Evolutionary conservation across 768 basidiomycete genomes (phyloP).

Genomic region (Suillus brevipes): DNA sequence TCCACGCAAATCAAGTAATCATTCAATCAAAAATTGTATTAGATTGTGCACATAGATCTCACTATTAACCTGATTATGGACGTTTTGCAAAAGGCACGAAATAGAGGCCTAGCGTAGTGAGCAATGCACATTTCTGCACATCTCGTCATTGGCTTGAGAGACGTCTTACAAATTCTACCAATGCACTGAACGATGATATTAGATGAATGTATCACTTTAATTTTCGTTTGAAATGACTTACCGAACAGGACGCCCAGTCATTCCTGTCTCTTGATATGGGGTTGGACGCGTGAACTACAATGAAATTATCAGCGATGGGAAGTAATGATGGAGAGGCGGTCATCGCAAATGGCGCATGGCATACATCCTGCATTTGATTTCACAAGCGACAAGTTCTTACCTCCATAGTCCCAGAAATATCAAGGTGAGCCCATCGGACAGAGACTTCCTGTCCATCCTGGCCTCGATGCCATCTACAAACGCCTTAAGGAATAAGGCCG

Average conservation of each 20-base stretch:
- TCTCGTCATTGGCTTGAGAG: constrained; percentile 14
- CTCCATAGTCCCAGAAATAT: constrained; percentile 82
- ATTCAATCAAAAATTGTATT: neutral
- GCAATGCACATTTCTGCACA: no score
- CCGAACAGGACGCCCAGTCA: constrained; percentile 82
- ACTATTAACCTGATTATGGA: neutral
- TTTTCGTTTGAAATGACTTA: constrained; percentile 33
- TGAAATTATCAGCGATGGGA: constrained; percentile 3
- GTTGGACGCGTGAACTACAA: constrained; percentile 49
- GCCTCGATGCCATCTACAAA: constrained; percentile 77
- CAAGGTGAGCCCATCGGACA: constrained; percentile 84
- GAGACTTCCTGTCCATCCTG: constrained; percentile 50
- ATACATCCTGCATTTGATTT: constrained; percentile 31
- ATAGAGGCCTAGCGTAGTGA: neutral
- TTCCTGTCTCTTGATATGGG: constrained; percentile 69
- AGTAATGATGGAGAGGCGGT: neutral
- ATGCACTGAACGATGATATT: constrained; percentile 24
- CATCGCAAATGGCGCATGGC: constrained; percentile 15
- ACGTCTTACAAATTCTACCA: constrained; percentile 35
- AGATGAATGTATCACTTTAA: neutral
- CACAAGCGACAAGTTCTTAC: constrained; percentile 34
- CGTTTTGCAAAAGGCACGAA: neutral
- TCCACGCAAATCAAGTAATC: neutral
- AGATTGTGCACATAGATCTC: neutral
- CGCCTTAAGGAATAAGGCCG: constrained; percentile 83